Base-by-base conservation (phyloP, 129 eudicot species). In the Rutidosis leptorrhynchoides region DNA sequence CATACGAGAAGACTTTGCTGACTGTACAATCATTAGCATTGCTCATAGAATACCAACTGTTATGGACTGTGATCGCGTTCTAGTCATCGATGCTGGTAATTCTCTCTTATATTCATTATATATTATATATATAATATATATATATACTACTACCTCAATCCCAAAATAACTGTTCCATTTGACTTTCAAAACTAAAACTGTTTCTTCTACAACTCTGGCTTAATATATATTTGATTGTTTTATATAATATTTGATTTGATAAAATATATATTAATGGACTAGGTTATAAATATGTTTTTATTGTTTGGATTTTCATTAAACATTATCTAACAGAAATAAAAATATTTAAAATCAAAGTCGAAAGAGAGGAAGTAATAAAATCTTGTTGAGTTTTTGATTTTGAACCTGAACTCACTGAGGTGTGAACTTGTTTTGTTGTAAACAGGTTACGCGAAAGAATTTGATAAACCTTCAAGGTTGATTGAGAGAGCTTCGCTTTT, bases 1-100 rank as follows among this genome's bases (percentile, higher is more conserved):
- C 71, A 86, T 90, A 24, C 70, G 97, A 10, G 97, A 84, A 76
- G 97, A 90, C 63, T 90, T 90, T 64, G 65, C 88, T 0, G 83
- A 82, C 21, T 78, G 91, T 67, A 91, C 96, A 4, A 88, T 91
- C 21, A 81, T 91, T 57, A 88, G 95, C 87, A 90, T 90, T 83
- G 97, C 97, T 48, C 97, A 90, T 59, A 78, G 97, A 71, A 90
- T 90, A 69, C 97, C 97, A 11, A 90, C 97, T 0, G 97, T 90
- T 21, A 90, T 90, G 97, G 97, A 90, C 74, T 90, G 97, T 54
- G 95, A 90, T 62, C 65, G 84, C 17, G 97, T 90, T 52, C 79
- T 90, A 43, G 97, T 90, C 66, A 68, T 90, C 8, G 95, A 90
- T 82, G 97, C 91, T 54, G 97, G 97, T 86, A 20, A 35, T 35